phyloP scores from a whole-genome alignment of 352 stramenopile species.

The Phytophthora citrophthora region DNA sequence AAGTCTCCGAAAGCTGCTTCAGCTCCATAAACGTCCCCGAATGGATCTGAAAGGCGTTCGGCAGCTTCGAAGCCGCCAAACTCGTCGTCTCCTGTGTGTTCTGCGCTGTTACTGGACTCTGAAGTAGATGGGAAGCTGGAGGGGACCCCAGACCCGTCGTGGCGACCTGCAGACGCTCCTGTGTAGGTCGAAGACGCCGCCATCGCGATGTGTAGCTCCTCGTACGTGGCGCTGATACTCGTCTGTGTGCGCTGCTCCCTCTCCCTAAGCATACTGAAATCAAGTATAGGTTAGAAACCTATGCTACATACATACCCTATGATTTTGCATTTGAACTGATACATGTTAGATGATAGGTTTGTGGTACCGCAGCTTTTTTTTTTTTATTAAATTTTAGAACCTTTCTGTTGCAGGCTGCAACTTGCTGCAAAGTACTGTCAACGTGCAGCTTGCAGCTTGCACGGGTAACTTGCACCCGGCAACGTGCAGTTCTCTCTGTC shows the following conservation, averaged over 20 bases:
- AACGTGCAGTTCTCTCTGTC: neutral
- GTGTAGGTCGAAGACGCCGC: constrained; percentile 25
- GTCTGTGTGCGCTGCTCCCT: constrained; percentile 1
- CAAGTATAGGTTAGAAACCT: neutral
- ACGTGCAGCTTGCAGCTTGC: too few species aligned
- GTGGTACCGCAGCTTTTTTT: neutral
- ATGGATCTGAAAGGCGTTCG: constrained; percentile 42
- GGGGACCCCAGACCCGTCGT: neutral
- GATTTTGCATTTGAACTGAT: neutral
- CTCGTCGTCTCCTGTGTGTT: constrained; percentile 30
- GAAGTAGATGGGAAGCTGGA: neutral
- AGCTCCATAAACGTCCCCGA: constrained; percentile 42
- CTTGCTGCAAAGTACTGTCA: neutral
- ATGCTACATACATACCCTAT: neutral
- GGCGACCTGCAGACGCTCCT: neutral
- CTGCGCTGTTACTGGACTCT: neutral
- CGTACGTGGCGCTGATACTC: constrained; percentile 25
- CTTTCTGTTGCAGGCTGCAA: neutral
- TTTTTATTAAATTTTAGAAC: too few species aligned
- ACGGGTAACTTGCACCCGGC: too few species aligned
- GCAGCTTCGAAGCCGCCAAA: constrained; percentile 54
- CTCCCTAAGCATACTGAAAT: constrained; percentile 19
- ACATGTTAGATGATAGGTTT: constrained; percentile 1
- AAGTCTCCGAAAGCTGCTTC: constrained; percentile 35
- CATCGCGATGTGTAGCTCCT: constrained; percentile 21